Base-by-base conservation (phyloP, 2,329 filamentous ascomycete genomes). In the Periglandula ipomoeae region DNA sequence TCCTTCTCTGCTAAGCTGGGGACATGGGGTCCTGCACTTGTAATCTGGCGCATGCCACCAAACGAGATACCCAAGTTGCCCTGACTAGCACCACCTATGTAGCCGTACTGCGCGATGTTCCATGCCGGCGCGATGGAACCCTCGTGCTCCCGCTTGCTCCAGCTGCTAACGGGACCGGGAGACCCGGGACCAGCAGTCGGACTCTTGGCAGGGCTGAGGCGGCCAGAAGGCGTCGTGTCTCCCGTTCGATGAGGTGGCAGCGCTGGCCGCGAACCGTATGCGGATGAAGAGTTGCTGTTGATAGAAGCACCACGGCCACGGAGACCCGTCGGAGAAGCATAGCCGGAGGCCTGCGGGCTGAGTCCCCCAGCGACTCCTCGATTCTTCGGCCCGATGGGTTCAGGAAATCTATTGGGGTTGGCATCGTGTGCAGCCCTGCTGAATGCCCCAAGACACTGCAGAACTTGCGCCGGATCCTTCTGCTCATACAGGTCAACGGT, bases 51-150 rank as follows among this genome's bases (percentile, higher is more conserved):
- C 58, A 90, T 81, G 17, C 84, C 88, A 49, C 93, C 93, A 66
- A 97, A 97, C 10, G 87, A 82, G 57, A 98, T 89, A 17, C 93
- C 93, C 53, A 96, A 82, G 59, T 95, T 97, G 3, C 89, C 91
- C 65, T 98, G 93, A 60, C 88, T 96, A 23, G 93, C 93, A 44
- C 93, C 93, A 50, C 93, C 93, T 85, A 97, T 93, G 67, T 96
- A 98, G 7, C 93, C 90, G 63, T 98, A 98, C 64, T 98, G 93
- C 50, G 90, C 86, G 58, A 97, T 97, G 63, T 97, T 98, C 93
- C 93, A 98, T 1, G 93, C 93, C 0, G 93, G 93, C 23, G 84
- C 76, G 2, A 90, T 96, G 40, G 76, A 77, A 15, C 79, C 80
- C 65, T 96, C 87, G 57, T 96, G 88, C 48, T 79, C 78, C 65